Conservation (phyloP, 169 alveolate genomes). For the Cryptosporidium canis region DNA sequence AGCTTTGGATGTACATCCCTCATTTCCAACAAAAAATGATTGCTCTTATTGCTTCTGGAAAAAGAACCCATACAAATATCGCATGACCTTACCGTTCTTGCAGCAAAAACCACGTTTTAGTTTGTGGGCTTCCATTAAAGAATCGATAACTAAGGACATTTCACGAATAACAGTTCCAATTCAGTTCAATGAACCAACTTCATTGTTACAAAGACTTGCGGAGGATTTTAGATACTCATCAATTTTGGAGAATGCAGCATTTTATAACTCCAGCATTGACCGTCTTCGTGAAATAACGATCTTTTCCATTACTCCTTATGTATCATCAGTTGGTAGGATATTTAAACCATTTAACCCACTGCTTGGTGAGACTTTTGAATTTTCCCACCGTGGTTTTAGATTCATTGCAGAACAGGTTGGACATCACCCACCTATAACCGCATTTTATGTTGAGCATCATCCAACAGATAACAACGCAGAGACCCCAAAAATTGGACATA, state of each 20-base stretch:
- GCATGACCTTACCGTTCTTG: slow-evolving; percentile 13
- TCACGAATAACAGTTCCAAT: slow-evolving; percentile 96
- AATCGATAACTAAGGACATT: slow-evolving; percentile 95
- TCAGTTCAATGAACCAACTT: slow-evolving; percentile 94
- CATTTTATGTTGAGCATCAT: slow-evolving; percentile 84
- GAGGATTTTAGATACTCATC: slow-evolving; percentile 92
- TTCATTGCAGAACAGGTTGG: slow-evolving; percentile 91
- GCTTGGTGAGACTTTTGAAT: slow-evolving; percentile 96
- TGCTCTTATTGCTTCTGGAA: slow-evolving; percentile 53
- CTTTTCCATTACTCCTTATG: slow-evolving; percentile 88
- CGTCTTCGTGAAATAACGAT: slow-evolving; percentile 87
- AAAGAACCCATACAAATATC: slow-evolving; percentile 30
- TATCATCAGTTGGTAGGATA: slow-evolving; percentile 88
- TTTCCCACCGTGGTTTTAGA: slow-evolving; percentile 88
- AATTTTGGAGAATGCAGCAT: slow-evolving; percentile 79
- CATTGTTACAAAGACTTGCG: slow-evolving; percentile 92
- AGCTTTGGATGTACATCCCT: background rate
- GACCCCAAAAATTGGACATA: slow-evolving; percentile 57
- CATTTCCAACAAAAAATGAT: slow-evolving; percentile 6
- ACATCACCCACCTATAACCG: slow-evolving; percentile 96
- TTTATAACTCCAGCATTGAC: slow-evolving; percentile 72
- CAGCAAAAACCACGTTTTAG: slow-evolving; percentile 67
- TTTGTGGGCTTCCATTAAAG: slow-evolving; percentile 94
- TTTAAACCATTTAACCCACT: slow-evolving; percentile 95
- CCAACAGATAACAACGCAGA: background rate